Evolutionary conservation across 73 alveolate species (phyloP), one percentile per base, ranked within the genome.

Genomic region (Paramecium tetraurelia): DNA sequence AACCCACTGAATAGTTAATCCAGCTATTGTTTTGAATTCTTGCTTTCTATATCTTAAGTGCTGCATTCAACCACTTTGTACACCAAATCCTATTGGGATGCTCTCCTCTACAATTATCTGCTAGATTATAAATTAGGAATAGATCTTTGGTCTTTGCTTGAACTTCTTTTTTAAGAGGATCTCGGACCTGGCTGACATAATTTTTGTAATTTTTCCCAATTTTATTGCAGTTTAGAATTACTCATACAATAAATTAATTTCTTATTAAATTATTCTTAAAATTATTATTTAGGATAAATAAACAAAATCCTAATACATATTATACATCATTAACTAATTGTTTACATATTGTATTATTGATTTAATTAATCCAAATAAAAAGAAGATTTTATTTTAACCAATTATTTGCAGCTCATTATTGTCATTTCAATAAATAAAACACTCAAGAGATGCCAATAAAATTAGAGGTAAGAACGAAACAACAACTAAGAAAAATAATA

Each of bases 101-200:
- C 84, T 63, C 84, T 63, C 6, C 84, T 27, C 31, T 63, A 33
- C 14, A 63, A 12, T 7, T 63, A 63, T 63, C 84, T 27, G 12
- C 84, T 63, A 2, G 84, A 63, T 63, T 63, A 63, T 63, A 63
- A 63, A 33, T 63, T 63, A 63, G 84, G 48, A 63, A 63, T 63
- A 11, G 84, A 63, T 63, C 46, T 63, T 27, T 33, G 29, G 5
- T 63, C 84, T n/a, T 33, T 63, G 10, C 50, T 31, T 0, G 46
- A 33, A 24, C 84, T 63, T 27, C 84, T 21, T 63, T 63, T 63
- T 33, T 27, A 31, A 22, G 41, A 63, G 14, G 41, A 31, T 63
- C 27, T 31, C 11, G 50, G 50, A 53, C 69, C 69, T 16, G 69
- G 22, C 31, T 63, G 21, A 59, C 77, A 59, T 7, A 59, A 29